Evolutionary conservation across 208 protist genomes (phyloP).

Genomic region (Cochliopodium minus): DNA sequence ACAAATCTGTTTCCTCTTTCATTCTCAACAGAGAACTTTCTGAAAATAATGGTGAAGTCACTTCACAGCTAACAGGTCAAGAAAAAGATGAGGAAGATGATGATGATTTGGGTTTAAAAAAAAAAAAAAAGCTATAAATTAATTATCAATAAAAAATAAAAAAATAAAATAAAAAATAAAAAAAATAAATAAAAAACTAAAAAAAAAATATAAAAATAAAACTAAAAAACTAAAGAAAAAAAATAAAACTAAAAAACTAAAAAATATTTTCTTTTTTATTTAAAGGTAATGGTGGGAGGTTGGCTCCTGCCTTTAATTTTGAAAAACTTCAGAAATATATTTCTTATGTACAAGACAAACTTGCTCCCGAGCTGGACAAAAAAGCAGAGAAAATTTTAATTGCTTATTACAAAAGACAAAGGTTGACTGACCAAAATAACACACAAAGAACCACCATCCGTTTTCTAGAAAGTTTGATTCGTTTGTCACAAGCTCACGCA

Average conservation of each 20-base stretch:
- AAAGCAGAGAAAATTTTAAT: slow-evolving; percentile 21
- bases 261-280: too few species aligned
- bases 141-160: too few species aligned
- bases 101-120: too few species aligned
- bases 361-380: slow-evolving; percentile 19
- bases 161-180: too few species aligned
- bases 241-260: too few species aligned
- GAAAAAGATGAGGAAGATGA: neutral
- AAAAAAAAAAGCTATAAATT: too few species aligned
- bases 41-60: neutral
- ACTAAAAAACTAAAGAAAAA: too few species aligned
- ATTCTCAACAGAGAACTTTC: neutral
- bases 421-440: slow-evolving; percentile 42
- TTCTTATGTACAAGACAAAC: slow-evolving; percentile 14
- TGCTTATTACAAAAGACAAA: slow-evolving; percentile 35
- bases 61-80: neutral
- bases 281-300: neutral
- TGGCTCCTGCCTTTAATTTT: slow-evolving; percentile 16
- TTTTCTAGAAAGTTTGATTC: slow-evolving; percentile 75
- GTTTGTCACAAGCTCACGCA: slow-evolving; percentile 75
- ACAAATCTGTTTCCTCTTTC: slow-evolving; percentile 59
- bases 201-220: too few species aligned
- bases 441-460: slow-evolving; percentile 77
- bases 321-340: slow-evolving; percentile 24
- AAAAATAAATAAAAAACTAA: too few species aligned